Evolutionary conservation across 2,329 filamentous ascomycete genomes (phyloP), one percentile per base, ranked within the genome.

Genomic region (Penicillium hesseltinei): DNA sequence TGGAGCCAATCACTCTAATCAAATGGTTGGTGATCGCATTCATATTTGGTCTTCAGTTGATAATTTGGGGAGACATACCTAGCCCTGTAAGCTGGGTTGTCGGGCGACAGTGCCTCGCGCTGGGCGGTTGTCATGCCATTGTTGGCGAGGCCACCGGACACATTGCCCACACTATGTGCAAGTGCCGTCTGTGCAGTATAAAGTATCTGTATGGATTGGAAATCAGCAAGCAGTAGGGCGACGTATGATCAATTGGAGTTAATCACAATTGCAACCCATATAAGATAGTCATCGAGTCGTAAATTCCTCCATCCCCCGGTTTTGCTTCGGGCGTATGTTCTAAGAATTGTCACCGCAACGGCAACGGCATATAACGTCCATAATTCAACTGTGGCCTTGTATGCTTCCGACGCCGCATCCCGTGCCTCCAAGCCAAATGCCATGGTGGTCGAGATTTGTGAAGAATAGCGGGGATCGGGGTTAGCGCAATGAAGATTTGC

Each of bases 211-310:
- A 44, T 21, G 3, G 31, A 25, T 25, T 25, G 4, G 2, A 27
- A 19, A 15, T 49, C 21, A 49, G 46, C 21, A 27, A 27, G 2
- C 17, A 29, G 31, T 25, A 13, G 11, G 6, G 5, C 11, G 17
- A 2, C 9, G 15, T n/a, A 54, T 47, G 8, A 56, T 66, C 47
- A 66, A 43, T 36, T 25, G 42, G 27, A 3, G 2, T 11, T 11
- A 63, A 77, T 54, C 64, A 84, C 80, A 58, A 77, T 74, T 27
- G 76, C 82, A n/a, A 82, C 27, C 60, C 80, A 72, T 65, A 84
- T 81, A 17, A 86, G 66, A 58, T 81, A 84, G 59, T 87, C 84
- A 62, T 56, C 84, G 78, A 13, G 78, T 75, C 19, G 65, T 40
- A 72, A 45, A 58, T 67, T 55, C 49, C 61, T 63, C n/a, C 61